phyloP scores from a whole-genome alignment of 331 rosid species.

The Rhamnella rubrinervis region DNA sequence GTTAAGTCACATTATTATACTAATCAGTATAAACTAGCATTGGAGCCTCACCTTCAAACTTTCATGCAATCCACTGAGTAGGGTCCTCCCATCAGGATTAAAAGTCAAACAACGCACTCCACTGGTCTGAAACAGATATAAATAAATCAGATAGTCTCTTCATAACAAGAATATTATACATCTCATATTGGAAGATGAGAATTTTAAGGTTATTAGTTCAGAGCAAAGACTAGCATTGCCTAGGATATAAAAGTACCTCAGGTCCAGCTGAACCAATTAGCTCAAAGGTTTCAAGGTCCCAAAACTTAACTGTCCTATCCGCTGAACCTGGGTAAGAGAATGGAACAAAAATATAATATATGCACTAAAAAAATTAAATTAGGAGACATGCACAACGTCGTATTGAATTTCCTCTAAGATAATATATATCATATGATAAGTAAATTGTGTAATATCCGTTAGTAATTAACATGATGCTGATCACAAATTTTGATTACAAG shows the following conservation, averaged over 20 bases:
- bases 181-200: constrained; percentile 2
- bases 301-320: constrained; percentile 93
- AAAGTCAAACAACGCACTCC: constrained; percentile 93
- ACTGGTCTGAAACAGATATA: constrained; percentile 56
- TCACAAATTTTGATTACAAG: neutral
- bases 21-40: constrained; percentile 21
- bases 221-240: constrained; percentile 17
- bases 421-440: too few relatives aligned
- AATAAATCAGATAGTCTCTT: constrained; percentile 14
- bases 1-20: constrained; percentile 12
- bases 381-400: neutral
- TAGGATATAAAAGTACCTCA: constrained; percentile 60
- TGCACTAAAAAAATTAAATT: neutral
- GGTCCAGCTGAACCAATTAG: constrained; percentile 98
- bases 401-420: too few relatives aligned
- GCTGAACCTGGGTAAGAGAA: constrained; percentile 69
- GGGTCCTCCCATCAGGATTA: constrained; percentile 94
- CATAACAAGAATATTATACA: constrained; percentile 9
- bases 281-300: constrained; percentile 99
- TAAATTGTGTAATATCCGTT: too few relatives aligned
- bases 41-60: constrained; percentile 76
- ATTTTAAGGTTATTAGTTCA: constrained; percentile 10
- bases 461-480: neutral
- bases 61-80: constrained; percentile 96
- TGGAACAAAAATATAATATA: constrained; percentile 10